Evolutionary conservation across 257 asterid species (phyloP), one percentile per base, ranked within the genome.

Genomic region (Rauvolfia tetraphylla): DNA sequence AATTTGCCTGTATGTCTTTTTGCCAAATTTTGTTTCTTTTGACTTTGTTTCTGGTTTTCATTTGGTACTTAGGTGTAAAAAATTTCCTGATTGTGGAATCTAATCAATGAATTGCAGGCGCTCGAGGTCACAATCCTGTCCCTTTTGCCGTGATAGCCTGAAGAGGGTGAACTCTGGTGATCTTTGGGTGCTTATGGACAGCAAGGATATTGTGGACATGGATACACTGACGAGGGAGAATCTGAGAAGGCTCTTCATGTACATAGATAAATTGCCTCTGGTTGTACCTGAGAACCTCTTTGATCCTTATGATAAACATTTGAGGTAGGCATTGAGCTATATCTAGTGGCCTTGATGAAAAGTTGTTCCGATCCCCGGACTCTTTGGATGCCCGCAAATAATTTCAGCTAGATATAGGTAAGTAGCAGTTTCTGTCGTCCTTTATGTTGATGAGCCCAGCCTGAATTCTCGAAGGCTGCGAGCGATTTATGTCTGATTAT

Each of bases 61-160:
- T 48, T 72, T 27, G 10, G 4, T 20, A n/a, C 25, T 57, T 39
- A 57, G 10, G 15, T 75, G 31, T 41, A 7, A 57, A 56, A 48
- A 65, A 7, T 18, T 29, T 18, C 38, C 48, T 0, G 25, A n/a
- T 72, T 17, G 9, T 36, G 65, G 66, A 18, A 22, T 25, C 38
- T 70, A 42, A 70, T 49, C 10, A 41, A 69, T 25, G 68, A 27
- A 49, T 53, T 84, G 87, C 93, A 95, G 99, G 99, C 95, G 88
- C 17, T 54, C 92, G 14, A 89, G 94, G 85, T 95, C 99, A 42
- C 97, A 95, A 27, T 95, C 99, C 12, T 95, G 99, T 81, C 99
- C 99, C 18, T 95, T 93, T 72, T 95, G 99, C 84, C 98, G 99
- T 3, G 97, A 93, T 82, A 89, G 98, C 88, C 81, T 95, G 56